Evolutionary conservation across 768 basidiomycete species (phyloP), one percentile per base, ranked within the genome.

Genomic region (Tulasnella sp.): DNA sequence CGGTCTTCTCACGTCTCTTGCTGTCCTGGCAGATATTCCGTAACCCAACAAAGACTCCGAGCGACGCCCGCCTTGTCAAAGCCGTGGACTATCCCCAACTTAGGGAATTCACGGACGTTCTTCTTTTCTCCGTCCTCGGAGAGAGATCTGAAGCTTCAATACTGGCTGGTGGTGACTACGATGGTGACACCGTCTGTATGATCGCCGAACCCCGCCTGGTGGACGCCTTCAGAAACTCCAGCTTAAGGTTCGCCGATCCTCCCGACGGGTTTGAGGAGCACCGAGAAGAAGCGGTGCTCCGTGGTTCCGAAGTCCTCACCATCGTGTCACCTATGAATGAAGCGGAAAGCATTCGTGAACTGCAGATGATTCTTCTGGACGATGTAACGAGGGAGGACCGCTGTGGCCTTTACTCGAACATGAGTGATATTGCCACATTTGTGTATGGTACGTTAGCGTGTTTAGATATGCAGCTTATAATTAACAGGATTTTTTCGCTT

Each of bases 121-220:
- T 82, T 34, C 72, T 87, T 0, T 84, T 87, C 41, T 86, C 85
- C 1, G 83, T 83, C 22, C 83, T 85, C 48, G 87, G 85, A 4
- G 64, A 83, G 58, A 86, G 91, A 14, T 89, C 91, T 80, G 87
- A 90, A 20, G 89, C 92, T 9, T 92, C 92, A 82, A 88, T 90
- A 81, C 86, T 93, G n/a, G 72, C 77, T 64, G 20, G 76, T 91
- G 92, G 92, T 31, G 93, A 93, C 82, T 93, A 93, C 81, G 93
- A 93, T 82, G 93, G 93, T 24, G 79, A 83, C 81, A 82, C 58
- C 42, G 74, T 76, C 42, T n/a, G 22, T 72, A 88, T 90, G 0
- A 91, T 91, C 44, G 93, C 90, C 89, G 87, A 92, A 41, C 89
- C 89, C 0, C 84, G 86, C 18, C 87, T 94, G 34, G 92, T 94